Base-by-base conservation (phyloP, 192 early-diverging fungal species). In the Phlyctochytrium arcticum region DNA sequence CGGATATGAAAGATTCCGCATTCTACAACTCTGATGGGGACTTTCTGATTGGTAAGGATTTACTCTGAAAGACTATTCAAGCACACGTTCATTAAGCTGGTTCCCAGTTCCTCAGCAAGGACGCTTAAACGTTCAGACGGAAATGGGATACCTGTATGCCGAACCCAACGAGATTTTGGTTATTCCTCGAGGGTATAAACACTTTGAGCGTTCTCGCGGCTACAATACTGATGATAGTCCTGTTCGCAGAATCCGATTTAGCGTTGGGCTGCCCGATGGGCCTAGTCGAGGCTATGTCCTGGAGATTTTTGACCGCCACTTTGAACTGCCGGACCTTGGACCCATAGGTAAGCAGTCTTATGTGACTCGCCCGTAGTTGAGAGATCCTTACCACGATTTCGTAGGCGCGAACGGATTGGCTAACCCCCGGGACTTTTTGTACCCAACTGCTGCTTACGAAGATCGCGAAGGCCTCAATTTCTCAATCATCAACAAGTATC, bases 1-100 rank as follows among this genome's bases (percentile, higher is more conserved):
- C 65, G 56, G 74, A 78, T 53, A 98, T 98, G 96, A 76, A 78
- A 2, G 77, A 79, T 24, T 70, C 70, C 21, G 90, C 94, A 4
- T 90, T 96, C 60, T 88, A 92, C 73, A 92, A 88, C 71, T 80
- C 94, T 2, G 96, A 98, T 58, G 96, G 96, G 3, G 93, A 98
- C 68, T 79, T 92, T 54, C 75, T 98, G 60, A 90, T 92, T 74
- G 90, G 89, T 90, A 76, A 32, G 69, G 42, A 9, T 5, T 51
- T 17, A 39, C 51, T n/a, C 10, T 7, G 1, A 1, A 36, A 1
- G 24, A n/a, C 30, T 8, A 27, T 12, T n/a, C 17, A 29, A 30
- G 12, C 19, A 19, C 15, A 34, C 55, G 24, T 33, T 48, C 42
- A 61, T 3, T 47, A n/a, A 5, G 7, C 27, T 56, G 23, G 30